Percentiles rank a stretch among this genome's conserved stretches.
Evolutionary conservation across 164 flowering plant genomes (phyloP).

Genomic region (Aristolochia contorta): DNA sequence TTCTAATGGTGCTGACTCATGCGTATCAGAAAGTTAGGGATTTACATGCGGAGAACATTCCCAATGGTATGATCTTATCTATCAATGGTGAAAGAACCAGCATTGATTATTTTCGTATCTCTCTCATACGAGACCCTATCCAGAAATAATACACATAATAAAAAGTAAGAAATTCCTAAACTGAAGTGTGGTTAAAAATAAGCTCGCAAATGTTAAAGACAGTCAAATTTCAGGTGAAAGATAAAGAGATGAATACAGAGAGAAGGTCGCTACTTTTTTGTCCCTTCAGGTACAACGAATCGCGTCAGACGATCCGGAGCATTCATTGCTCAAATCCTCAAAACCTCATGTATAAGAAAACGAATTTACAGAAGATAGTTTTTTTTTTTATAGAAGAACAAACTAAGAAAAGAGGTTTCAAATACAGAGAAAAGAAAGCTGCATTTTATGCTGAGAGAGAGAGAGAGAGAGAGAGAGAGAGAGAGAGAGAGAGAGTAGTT

Average conservation of each 20-base stretch:
- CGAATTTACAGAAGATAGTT: too few species aligned
- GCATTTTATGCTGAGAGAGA: too few species aligned
- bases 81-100: constrained; percentile 89
- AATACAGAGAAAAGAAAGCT: too few species aligned
- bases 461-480: too few species aligned
- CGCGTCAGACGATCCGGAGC: constrained; percentile 93
- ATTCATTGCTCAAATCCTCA: constrained; percentile 32
- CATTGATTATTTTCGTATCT: constrained; percentile 97
- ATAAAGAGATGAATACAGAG: background rate
- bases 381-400: too few species aligned
- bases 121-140: constrained; percentile 90
- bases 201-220: too few species aligned
- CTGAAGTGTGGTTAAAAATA: background rate
- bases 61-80: constrained; percentile 95
- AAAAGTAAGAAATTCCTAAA: background rate
- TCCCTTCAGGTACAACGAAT: constrained; percentile 92
- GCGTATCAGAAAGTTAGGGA: too few species aligned
- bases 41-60: constrained; percentile 86
- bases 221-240: background rate
- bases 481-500: too few species aligned
- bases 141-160: too few species aligned
- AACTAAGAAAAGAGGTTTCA: too few species aligned
- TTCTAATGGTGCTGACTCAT: too few species aligned
- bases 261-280: constrained; percentile 48
- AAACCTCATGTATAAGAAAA: too few species aligned